phyloP scores from a whole-genome alignment of 768 basidiomycete genomes.

The Tylopilus felleus region DNA sequence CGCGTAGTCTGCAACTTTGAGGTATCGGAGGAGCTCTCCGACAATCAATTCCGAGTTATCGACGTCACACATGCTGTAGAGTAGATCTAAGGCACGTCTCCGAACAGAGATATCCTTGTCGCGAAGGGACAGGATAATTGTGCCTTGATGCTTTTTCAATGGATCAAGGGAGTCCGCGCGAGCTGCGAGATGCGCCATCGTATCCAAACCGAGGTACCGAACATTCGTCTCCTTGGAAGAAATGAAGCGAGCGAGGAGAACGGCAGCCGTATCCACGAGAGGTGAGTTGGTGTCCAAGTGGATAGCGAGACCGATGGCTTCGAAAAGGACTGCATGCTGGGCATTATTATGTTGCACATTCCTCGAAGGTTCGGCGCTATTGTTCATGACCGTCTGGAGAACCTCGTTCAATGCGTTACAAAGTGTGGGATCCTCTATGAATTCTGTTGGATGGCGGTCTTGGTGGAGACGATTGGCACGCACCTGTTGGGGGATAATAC shows the following conservation, averaged over 20 bases:
- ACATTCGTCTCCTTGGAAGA: constrained; percentile 99
- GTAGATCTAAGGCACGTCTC: constrained; percentile 86
- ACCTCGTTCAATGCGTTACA: constrained; percentile 75
- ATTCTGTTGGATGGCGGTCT: constrained; percentile 4
- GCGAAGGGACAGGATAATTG: constrained; percentile 89
- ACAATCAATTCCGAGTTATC: constrained; percentile 96
- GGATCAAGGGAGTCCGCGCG: constrained; percentile 87
- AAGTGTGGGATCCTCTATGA: constrained; percentile 77
- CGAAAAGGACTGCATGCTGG: constrained; percentile 96
- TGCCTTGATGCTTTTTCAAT: constrained; percentile 93
- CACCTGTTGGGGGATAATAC: constrained; percentile 94
- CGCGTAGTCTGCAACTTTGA: constrained; percentile 95
- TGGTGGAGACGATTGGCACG: constrained; percentile 19
- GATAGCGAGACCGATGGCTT: constrained; percentile 95
- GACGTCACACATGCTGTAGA: constrained; percentile 99
- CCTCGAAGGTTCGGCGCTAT: constrained; percentile 82
- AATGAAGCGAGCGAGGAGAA: constrained; percentile 92
- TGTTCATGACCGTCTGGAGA: constrained; percentile 87
- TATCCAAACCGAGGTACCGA: constrained; percentile 94
- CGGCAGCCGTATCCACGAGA: constrained; percentile 82
- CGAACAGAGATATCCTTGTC: constrained; percentile 98
- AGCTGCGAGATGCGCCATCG: constrained; percentile 97
- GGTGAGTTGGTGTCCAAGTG: constrained; percentile 91
- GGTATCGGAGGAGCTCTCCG: constrained; percentile 89
- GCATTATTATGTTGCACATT: constrained; percentile 99